Percentiles rank a stretch among this genome's conserved stretches.
phyloP scores from a whole-genome alignment of 2,329 filamentous ascomycete species.

The Colletotrichum truncatum region DNA sequence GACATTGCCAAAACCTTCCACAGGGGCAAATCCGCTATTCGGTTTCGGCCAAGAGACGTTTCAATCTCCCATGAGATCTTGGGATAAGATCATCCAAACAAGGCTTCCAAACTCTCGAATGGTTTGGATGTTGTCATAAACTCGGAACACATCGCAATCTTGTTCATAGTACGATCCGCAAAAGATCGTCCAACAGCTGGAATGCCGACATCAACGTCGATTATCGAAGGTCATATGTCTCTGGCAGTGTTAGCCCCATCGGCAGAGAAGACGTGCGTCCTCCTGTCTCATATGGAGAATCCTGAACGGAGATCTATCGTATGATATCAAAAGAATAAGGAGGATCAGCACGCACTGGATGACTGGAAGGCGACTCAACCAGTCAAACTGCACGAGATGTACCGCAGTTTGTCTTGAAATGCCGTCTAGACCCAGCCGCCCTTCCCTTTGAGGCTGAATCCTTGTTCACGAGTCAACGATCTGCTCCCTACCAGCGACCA shows the following conservation, averaged over 20 bases:
- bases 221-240: neutral
- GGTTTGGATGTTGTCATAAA: neutral
- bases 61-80: neutral
- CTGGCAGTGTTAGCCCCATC: neutral
- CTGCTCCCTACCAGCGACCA: no score
- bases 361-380: neutral
- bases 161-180: neutral
- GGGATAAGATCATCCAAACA: neutral
- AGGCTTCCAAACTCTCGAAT: neutral
- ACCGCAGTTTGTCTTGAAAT: neutral
- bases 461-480: slow-evolving; percentile 2
- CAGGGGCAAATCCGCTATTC: no score
- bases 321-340: neutral
- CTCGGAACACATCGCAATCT: neutral
- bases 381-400: neutral
- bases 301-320: neutral
- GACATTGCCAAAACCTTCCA: no score
- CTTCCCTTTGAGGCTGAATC: neutral
- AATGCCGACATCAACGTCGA: neutral
- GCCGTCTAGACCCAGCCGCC: neutral
- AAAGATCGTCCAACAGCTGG: neutral
- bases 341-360: neutral
- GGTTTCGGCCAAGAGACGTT: neutral
- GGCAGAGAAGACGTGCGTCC: neutral
- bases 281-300: neutral